phyloP scores from a whole-genome alignment of 2,329 filamentous ascomycete species.

The Epichloe amarillans region DNA sequence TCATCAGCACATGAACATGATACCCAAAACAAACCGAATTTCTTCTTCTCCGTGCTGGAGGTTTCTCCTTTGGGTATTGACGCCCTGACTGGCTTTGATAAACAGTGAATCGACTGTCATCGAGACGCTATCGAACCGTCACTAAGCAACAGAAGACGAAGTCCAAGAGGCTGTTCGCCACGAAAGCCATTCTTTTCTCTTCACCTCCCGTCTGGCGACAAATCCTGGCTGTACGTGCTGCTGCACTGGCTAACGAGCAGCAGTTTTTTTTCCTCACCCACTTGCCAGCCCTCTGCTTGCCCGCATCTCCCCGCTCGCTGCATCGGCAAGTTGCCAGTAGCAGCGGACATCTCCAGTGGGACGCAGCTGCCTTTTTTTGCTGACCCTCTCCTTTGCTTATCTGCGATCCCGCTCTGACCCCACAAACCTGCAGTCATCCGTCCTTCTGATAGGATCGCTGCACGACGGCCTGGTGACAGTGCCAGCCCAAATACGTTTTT shows the following conservation, averaged over 20 bases:
- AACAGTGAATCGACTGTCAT: neutral
- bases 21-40: slow-evolving; percentile 22
- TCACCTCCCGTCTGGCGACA: neutral
- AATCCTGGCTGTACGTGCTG: neutral
- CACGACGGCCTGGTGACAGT: neutral
- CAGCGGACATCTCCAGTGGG: neutral
- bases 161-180: neutral
- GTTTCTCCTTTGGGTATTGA: slow-evolving; percentile 25
- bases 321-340: neutral
- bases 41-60: slow-evolving; percentile 27
- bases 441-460: slow-evolving; percentile 4
- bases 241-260: neutral
- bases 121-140: neutral
- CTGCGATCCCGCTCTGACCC: slow-evolving; percentile 1
- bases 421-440: slow-evolving; percentile 2
- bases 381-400: slow-evolving; percentile 2
- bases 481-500: slow-evolving; percentile 2
- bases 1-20: slow-evolving; percentile 23
- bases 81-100: slow-evolving; percentile 21
- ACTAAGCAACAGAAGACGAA: neutral
- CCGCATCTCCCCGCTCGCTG: neutral
- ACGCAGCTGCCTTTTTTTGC: neutral
- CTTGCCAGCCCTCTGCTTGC: neutral
- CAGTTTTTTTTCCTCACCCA: neutral
- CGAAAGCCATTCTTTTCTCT: neutral